A percentile compares a stretch with the other conserved stretches of the same genome.
Evolutionary conservation across 768 basidiomycete species (phyloP).

Genomic region (Cystofilobasidium bisporidii): DNA sequence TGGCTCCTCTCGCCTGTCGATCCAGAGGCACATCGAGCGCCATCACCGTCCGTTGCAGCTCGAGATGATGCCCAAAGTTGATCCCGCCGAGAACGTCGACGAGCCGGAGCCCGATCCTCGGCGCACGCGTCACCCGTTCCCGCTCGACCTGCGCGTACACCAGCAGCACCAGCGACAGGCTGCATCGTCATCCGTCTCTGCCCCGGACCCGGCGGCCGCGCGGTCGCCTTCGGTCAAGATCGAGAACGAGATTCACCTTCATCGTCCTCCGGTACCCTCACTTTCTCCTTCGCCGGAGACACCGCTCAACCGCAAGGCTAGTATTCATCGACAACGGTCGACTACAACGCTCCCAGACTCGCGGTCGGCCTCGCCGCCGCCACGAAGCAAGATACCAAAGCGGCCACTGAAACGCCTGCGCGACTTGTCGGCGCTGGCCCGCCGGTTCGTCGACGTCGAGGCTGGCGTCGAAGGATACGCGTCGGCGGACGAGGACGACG

Average conservation of each 20-base stretch:
- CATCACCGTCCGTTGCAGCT: too few relatives aligned
- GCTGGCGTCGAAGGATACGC: neutral
- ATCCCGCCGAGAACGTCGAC: too few relatives aligned
- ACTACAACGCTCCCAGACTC: neutral
- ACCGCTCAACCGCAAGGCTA: too few relatives aligned
- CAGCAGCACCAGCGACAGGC: neutral
- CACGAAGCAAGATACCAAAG: neutral
- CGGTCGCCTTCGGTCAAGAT: too few relatives aligned
- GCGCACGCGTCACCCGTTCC: neutral
- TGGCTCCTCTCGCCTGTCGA: too few relatives aligned
- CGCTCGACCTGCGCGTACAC: slow-evolving; percentile 4
- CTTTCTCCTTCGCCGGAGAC: too few relatives aligned
- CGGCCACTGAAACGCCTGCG: neutral
- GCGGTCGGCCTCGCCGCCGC: neutral
- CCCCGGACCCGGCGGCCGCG: too few relatives aligned
- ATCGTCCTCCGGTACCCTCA: too few relatives aligned
- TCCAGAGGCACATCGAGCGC: too few relatives aligned
- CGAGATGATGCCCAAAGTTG: too few relatives aligned
- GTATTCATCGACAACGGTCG: too few relatives aligned
- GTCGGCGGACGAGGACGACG: neutral
- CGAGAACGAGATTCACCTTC: too few relatives aligned
- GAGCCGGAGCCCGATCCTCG: neutral
- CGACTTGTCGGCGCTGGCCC: neutral
- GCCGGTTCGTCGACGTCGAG: neutral
- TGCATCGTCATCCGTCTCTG: neutral